A percentile compares a stretch with the other conserved stretches of the same genome.
phyloP scores from a whole-genome alignment of 331 rosid genomes.

The Acacia concinna region DNA sequence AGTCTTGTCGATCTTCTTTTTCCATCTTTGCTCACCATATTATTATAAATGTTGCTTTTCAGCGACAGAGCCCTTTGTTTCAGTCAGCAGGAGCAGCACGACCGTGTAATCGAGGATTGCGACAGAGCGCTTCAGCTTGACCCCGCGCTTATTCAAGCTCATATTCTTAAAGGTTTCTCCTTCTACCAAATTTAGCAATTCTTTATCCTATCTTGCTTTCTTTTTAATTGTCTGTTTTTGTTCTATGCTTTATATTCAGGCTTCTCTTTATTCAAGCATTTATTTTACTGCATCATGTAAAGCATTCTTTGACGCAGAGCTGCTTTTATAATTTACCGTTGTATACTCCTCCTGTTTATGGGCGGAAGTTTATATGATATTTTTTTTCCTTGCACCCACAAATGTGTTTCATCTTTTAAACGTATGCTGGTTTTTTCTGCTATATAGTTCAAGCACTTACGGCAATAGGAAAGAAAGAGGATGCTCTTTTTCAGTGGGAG shows the following conservation, averaged over 20 bases:
- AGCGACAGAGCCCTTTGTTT: conserved; percentile 77
- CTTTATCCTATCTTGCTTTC: too few species aligned
- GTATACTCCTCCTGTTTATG: neutral
- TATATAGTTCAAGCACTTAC: conserved; percentile 68
- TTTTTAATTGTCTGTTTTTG: too few species aligned
- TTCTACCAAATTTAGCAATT: too few species aligned
- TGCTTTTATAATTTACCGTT: neutral
- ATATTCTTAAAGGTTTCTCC: conserved; percentile 56
- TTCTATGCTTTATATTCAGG: too few species aligned
- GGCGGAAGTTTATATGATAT: too few species aligned
- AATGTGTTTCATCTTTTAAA: neutral
- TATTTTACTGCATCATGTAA: too few species aligned
- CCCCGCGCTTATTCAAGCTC: conserved; percentile 57
- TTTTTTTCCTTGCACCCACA: too few species aligned
- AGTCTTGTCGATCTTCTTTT: neutral
- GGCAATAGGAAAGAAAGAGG: conserved; percentile 76
- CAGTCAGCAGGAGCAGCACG: conserved; percentile 67
- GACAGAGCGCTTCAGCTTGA: conserved; percentile 65
- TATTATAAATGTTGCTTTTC: conserved; percentile 18
- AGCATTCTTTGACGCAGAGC: too few species aligned
- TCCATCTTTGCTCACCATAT: neutral
- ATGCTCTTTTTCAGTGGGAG: conserved; percentile 78
- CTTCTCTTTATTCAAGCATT: too few species aligned
- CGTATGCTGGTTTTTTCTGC: conserved; percentile 33
- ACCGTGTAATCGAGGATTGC: conserved; percentile 71